Evolutionary conservation across 345 rosid species (phyloP).

Genomic region (Cardiospermum halicacabum): DNA sequence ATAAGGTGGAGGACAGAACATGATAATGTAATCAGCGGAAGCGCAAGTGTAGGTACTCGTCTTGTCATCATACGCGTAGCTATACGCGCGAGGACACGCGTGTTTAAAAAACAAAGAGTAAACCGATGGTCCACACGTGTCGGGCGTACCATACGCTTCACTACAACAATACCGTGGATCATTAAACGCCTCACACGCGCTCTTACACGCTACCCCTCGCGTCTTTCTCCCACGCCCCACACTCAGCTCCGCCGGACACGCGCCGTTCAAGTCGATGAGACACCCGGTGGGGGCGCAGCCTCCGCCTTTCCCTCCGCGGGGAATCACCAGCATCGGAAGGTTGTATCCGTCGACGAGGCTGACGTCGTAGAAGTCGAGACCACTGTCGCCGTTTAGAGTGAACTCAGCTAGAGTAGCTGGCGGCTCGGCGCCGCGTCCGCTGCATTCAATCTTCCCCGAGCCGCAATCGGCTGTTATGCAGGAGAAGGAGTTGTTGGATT

Average conservation of each 20-base stretch:
- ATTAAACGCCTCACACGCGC: slow-evolving; percentile 89
- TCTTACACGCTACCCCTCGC: slow-evolving; percentile 53
- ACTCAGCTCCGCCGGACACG: slow-evolving; percentile 59
- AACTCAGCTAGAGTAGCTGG: slow-evolving; percentile 93
- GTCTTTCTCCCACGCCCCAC: slow-evolving; percentile 28
- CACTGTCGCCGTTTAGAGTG: slow-evolving; percentile 68
- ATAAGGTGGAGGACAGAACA: slow-evolving; percentile 86
- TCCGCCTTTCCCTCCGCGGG: slow-evolving; percentile 41
- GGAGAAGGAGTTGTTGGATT: slow-evolving; percentile 37
- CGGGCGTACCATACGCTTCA: slow-evolving; percentile 66
- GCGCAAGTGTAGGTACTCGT: slow-evolving; percentile 88
- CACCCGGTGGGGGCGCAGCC: slow-evolving; percentile 87
- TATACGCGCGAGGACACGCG: slow-evolving; percentile 88
- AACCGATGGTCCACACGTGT: slow-evolving; percentile 64
- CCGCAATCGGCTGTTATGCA: slow-evolving; percentile 86
- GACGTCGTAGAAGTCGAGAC: slow-evolving; percentile 79
- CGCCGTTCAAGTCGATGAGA: slow-evolving; percentile 71
- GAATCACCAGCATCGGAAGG: slow-evolving; percentile 57
- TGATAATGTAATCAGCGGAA: slow-evolving; percentile 55
- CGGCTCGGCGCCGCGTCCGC: slow-evolving; percentile 67
- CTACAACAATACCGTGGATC: slow-evolving; percentile 77
- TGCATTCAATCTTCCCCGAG: slow-evolving; percentile 58
- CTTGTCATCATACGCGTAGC: slow-evolving; percentile 85
- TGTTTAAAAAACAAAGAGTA: slow-evolving; percentile 68
- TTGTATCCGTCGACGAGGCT: slow-evolving; percentile 75